Conservation (phyloP, 2,329 filamentous ascomycete genomes). For the Penicillium crustosum region DNA sequence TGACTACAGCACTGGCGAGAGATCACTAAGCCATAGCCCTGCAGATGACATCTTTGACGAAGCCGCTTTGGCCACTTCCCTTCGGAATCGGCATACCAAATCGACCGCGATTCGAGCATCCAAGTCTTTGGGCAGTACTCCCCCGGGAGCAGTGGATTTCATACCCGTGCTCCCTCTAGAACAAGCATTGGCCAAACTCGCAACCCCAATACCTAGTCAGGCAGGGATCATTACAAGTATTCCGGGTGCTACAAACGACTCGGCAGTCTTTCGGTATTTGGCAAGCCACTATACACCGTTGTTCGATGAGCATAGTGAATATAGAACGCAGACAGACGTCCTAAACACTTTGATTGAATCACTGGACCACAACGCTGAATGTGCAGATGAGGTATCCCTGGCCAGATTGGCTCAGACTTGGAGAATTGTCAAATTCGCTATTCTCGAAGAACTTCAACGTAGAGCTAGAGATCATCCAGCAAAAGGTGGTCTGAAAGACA, state of each 20-base stretch:
- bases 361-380: conserved; percentile 55
- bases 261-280: conserved; percentile 44
- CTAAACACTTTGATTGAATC: conserved; percentile 41
- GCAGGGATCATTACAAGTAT: conserved; percentile 52
- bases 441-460: conserved; percentile 50
- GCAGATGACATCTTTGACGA: conserved; percentile 60
- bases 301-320: conserved; percentile 30
- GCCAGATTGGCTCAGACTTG: conserved; percentile 59
- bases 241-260: conserved; percentile 47
- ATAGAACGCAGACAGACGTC: conserved; percentile 24
- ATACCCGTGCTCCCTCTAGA: conserved; percentile 53
- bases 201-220: conserved; percentile 45
- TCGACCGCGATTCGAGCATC: conserved; percentile 48
- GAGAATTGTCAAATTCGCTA: conserved; percentile 55
- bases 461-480: conserved; percentile 38
- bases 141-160: conserved; percentile 49
- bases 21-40: conserved; percentile 51
- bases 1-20: conserved; percentile 48
- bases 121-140: conserved; percentile 56
- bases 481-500: conserved; percentile 26
- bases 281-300: conserved; percentile 45
- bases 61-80: conserved; percentile 51
- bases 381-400: conserved; percentile 52
- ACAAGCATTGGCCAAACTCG: conserved; percentile 48
- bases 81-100: conserved; percentile 50